Percentiles rank a stretch among this genome's conserved stretches.
Conservation (phyloP, 2,329 filamentous ascomycete genomes). For the Hypomyces rosellus region DNA sequence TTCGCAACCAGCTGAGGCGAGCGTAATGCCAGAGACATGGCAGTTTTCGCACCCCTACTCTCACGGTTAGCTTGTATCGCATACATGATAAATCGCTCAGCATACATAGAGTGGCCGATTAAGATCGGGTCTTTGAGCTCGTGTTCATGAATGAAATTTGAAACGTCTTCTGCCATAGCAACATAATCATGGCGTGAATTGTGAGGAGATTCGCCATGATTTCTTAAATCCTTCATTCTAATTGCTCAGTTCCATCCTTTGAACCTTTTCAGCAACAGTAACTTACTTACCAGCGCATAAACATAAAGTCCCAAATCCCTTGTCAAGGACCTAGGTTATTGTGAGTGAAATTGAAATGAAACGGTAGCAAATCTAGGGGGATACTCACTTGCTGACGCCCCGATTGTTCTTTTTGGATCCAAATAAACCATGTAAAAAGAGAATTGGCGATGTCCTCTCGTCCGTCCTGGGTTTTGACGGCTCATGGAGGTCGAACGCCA, state of each 20-base stretch:
- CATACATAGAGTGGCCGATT: conserved; percentile 90
- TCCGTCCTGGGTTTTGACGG: conserved; percentile 39
- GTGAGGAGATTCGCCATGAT: conserved; percentile 89
- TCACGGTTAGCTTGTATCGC: neutral
- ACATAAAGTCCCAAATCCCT: conserved; percentile 74
- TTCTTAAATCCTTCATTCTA: conserved; percentile 66
- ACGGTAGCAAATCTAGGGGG: neutral
- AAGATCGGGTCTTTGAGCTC: conserved; percentile 64
- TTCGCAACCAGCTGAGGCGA: conserved; percentile 61
- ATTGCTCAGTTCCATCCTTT: conserved; percentile 11
- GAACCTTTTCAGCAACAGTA: conserved; percentile 1
- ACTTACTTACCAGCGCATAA: conserved; percentile 67
- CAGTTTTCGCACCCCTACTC: conserved; percentile 77
- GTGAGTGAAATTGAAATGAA: conserved; percentile 8
- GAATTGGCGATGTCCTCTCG: conserved; percentile 54
- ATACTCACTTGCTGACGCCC: conserved; percentile 81
- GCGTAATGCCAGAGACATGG: conserved; percentile 77
- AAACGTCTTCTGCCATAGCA: conserved; percentile 77
- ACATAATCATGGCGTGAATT: conserved; percentile 68
- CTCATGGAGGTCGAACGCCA: conserved; percentile 63
- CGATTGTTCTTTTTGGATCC: conserved; percentile 94
- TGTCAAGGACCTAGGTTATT: conserved; percentile 59
- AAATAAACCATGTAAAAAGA: conserved; percentile 90
- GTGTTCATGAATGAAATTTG: conserved; percentile 68
- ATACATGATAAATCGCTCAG: neutral